Evolutionary conservation across 78 protist species (phyloP).

Genomic region (Polysphondylium violaceum): DNA sequence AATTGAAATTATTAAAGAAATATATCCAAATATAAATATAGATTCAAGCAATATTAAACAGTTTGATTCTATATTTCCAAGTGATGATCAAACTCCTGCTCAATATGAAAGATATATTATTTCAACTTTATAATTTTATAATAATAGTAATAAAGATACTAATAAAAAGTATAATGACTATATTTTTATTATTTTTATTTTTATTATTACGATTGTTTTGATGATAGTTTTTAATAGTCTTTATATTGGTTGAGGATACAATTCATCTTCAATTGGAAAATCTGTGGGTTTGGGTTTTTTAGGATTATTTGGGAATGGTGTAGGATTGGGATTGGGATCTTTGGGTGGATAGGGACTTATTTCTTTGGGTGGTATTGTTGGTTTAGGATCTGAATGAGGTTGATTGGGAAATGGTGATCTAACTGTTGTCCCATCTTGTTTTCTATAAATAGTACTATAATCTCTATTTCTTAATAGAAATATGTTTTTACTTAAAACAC

Average conservation of each 20-base stretch:
- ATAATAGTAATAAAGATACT: background rate
- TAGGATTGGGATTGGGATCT: background rate
- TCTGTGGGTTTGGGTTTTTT: background rate
- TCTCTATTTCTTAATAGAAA: too few species aligned
- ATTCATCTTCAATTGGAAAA: background rate
- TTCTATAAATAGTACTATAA: too few species aligned
- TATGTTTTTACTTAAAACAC: too few species aligned
- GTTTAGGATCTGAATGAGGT: background rate
- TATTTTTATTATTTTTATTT: too few species aligned
- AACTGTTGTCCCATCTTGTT: background rate
- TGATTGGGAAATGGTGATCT: background rate
- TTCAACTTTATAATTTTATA: background rate
- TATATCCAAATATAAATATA: constrained; percentile 1
- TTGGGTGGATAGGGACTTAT: background rate
- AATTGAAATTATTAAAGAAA: constrained; percentile 22
- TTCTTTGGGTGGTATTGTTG: background rate
- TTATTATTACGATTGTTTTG: too few species aligned
- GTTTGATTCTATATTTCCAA: background rate
- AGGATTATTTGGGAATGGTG: background rate
- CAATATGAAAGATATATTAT: constrained; percentile 19
- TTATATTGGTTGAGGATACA: background rate
- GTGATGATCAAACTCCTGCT: background rate
- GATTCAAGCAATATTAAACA: background rate
- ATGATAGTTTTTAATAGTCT: too few species aligned
- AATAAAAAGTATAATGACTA: too few species aligned